Evolutionary conservation across 2,329 filamentous ascomycete genomes (phyloP).

Genomic region (Colletotrichum costaricense): DNA sequence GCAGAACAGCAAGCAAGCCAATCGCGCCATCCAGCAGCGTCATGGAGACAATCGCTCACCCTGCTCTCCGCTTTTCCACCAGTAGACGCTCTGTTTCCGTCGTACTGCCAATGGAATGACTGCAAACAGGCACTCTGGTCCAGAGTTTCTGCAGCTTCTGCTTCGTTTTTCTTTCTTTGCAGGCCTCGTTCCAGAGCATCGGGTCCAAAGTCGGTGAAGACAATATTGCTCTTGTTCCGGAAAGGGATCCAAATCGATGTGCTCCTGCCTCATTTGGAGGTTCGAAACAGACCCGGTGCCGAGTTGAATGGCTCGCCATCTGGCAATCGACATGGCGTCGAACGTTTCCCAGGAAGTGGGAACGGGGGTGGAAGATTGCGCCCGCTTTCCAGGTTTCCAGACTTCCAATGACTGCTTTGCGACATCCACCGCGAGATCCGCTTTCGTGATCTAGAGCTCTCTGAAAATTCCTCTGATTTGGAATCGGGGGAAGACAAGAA

Average conservation of each 20-base stretch:
- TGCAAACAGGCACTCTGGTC: neutral
- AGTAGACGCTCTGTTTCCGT: constrained; percentile 10
- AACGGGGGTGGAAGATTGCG: constrained; percentile 5
- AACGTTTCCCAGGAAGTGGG: neutral
- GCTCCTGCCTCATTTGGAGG: constrained; percentile 31
- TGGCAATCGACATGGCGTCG: neutral
- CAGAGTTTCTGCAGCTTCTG: constrained; percentile 18
- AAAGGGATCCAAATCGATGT: constrained; percentile 5
- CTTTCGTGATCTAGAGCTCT: neutral
- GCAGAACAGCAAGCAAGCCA: constrained; percentile 1
- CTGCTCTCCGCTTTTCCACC: constrained; percentile 22
- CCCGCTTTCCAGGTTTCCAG: constrained; percentile 9
- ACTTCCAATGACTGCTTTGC: neutral
- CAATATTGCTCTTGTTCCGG: constrained; percentile 9
- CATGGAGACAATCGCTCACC: constrained; percentile 1
- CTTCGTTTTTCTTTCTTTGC: constrained; percentile 17
- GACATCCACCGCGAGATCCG: neutral
- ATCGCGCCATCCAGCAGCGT: neutral
- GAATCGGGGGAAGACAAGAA: neutral
- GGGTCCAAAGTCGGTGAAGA: constrained; percentile 34
- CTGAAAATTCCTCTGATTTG: neutral
- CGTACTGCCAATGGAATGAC: neutral
- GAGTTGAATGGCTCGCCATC: constrained; percentile 4
- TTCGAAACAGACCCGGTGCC: constrained; percentile 4
- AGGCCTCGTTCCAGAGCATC: constrained; percentile 26